Conservation (phyloP, 495 filamentous ascomycete genomes). For the Penicillium bovifimosum region DNA sequence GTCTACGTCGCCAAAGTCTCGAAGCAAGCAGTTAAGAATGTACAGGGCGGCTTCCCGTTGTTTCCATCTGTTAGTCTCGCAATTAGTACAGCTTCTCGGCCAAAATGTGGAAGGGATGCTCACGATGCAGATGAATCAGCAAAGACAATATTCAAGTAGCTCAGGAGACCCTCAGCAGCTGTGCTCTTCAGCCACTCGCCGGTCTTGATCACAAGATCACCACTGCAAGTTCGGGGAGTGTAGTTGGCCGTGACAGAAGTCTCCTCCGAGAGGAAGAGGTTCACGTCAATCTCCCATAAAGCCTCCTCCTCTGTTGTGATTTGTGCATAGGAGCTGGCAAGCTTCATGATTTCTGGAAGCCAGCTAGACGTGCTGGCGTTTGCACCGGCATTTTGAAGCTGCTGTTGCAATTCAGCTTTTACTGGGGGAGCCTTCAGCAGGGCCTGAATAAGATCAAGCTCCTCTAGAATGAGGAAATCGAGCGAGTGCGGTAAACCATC, state of each 20-base stretch:
- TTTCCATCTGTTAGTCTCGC: constrained; percentile 46
- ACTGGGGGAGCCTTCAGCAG: constrained; percentile 79
- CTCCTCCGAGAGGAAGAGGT: constrained; percentile 91
- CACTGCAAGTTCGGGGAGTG: constrained; percentile 84
- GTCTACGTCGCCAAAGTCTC: constrained; percentile 71
- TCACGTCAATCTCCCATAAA: constrained; percentile 94
- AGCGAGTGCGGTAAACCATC: constrained; percentile 91
- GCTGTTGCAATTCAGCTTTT: constrained; percentile 72
- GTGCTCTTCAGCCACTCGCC: constrained; percentile 75
- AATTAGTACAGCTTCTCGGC: constrained; percentile 22
- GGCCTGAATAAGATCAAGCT: constrained; percentile 87
- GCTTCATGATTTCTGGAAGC: constrained; percentile 75
- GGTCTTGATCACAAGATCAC: constrained; percentile 86
- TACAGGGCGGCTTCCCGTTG: constrained; percentile 73
- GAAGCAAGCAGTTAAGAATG: constrained; percentile 72
- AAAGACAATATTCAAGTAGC: constrained; percentile 66
- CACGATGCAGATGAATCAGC: constrained; percentile 48
- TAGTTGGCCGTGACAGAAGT: constrained; percentile 95
- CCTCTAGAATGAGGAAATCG: constrained; percentile 89
- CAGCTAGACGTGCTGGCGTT: constrained; percentile 54
- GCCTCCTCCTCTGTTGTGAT: constrained; percentile 90
- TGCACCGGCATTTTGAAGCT: constrained; percentile 57
- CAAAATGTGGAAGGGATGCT: constrained; percentile 19
- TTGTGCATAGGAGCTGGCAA: constrained; percentile 81
- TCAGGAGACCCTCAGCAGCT: constrained; percentile 67